Evolutionary conservation across 805 yeast species (phyloP), one percentile per base, ranked within the genome.

Genomic region (Candida corydali): DNA sequence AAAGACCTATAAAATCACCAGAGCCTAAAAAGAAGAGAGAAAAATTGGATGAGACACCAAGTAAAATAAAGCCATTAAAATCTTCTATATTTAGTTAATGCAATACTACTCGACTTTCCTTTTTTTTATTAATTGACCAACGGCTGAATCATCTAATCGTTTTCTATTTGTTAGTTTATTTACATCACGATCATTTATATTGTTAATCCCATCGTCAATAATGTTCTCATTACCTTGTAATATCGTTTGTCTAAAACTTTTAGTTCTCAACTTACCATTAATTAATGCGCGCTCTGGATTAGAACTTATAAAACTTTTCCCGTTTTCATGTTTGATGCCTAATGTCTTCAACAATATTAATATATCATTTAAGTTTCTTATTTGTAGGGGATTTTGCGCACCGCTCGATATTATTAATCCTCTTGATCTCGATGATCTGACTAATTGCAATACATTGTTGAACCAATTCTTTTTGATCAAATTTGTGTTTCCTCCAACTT

Each of bases 331-430:
- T 42, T 82, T 80, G 29, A 93, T 69, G 0, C 96, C 97, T 46
- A 91, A 63, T 8, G 85, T 61, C 26, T 73, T 66, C 23, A 84
- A 61, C 32, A 93, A 60, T 40, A 80, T 83, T 10, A 76, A 66
- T 5, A 86, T 72, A 50, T 93, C 96, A 30, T 73, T 65, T 26
- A 78, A 75, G 20, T 79, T 75, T 43, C 98, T 66, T n/a, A 78
- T 61, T 29, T 77, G 78, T 22, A 77, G 54, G 1, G 82, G 69
- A 19, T 61, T 54, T 3, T 49, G 40, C 0, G 93, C 86, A 2
- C 96, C 97, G 50, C 91, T 78, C 9, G 91, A 76, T 4, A 87
- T 67, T 2, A 93, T 70, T 12, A 93, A 52, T 0, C 97, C 97
- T 29, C 87, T 73, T 12, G 78, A 73, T 46, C 98, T 69, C 0